Base-by-base conservation (phyloP, 2,329 filamentous ascomycete genomes). In the Colletotrichum theobromicola region DNA sequence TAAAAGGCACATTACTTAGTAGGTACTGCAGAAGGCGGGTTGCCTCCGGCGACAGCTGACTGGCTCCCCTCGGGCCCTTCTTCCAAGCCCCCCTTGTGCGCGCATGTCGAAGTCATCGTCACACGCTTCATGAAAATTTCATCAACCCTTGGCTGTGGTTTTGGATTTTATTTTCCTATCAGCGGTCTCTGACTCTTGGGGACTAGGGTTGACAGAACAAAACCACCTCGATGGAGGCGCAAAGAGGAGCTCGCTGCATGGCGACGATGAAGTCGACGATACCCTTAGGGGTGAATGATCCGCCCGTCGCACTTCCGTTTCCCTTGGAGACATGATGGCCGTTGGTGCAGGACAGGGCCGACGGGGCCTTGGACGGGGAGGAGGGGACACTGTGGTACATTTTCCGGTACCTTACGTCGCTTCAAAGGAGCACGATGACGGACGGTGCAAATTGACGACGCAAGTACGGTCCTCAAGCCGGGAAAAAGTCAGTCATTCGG, bases 201-300 rank as follows among this genome's bases (percentile, higher is more conserved):
- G 68, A 74, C 72, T 67, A 74, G 68, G 72, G 72, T 72, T 74
- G 72, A 74, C 72, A 74, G 42, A 50, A 74, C 72, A 35, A 74
- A 74, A 74, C 62, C 72, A 74, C 68, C 68, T 63, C 71, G 63
- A 70, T 74, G 61, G 67, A 62, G 70, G 72, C 72, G 58, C 67
- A 71, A 61, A 67, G 72, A 74, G 68, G 68, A 74, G 72, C 62
- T 32, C 55, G 18, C 62, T 68, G 65, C 62, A 74, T 53, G 60
- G 60, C 21, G 71, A 67, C 34, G 72, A 66, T 58, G 67, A 71
- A 65, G 72, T 72, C 58, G 72, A 72, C 68, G 72, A 74, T 74
- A 57, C 72, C 68, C 63, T 60, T 74, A 72, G 68, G 64, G 72
- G 68, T 55, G 68, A 74, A 74, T 62, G 72, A 63, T 67, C 72